These are phyloP conservation scores for Gymnopilus dilepis DNA, from an alignment of 768 basidiomycete genomes.

Conservation along the genomic window DNA sequence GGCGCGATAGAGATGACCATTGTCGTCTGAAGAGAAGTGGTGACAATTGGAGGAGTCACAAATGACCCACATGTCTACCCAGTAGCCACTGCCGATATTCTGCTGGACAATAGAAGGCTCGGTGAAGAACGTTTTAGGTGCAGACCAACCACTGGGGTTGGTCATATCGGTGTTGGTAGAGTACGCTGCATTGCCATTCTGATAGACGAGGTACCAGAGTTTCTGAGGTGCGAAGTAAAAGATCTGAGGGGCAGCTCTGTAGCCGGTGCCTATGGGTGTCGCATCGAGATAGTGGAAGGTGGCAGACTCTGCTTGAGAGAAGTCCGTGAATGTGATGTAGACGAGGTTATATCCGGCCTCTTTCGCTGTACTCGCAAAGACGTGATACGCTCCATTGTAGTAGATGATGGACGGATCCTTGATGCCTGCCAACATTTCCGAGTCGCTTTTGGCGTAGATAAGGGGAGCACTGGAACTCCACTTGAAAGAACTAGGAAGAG, in stretches of 20 bases:
- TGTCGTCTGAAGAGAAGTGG: constrained; percentile 30
- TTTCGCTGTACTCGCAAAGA: constrained; percentile 23
- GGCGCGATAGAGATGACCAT: constrained; percentile 28
- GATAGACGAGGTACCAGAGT: constrained; percentile 26
- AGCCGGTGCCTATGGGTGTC: constrained; percentile 22
- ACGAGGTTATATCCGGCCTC: constrained; percentile 17
- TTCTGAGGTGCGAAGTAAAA: constrained; percentile 29
- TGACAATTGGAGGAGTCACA: constrained; percentile 26
- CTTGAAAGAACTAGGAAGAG: constrained; percentile 18
- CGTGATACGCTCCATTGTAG: constrained; percentile 25
- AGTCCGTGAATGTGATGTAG: constrained; percentile 25
- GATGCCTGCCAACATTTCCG: constrained; percentile 18
- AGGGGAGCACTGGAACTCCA: constrained; percentile 21
- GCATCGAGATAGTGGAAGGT: constrained; percentile 22
- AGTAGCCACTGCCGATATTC: constrained; percentile 25
- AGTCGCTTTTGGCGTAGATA: constrained; percentile 19
- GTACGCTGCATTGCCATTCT: constrained; percentile 25
- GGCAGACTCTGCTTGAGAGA: constrained; percentile 9
- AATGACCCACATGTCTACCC: constrained; percentile 32
- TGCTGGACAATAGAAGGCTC: constrained; percentile 19
- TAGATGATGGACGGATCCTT: constrained; percentile 27
- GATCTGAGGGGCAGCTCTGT: constrained; percentile 24
- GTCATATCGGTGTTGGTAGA: constrained; percentile 25
- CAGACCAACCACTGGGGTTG: constrained; percentile 25
- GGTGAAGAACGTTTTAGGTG: constrained; percentile 22